Conservation (phyloP, 2,329 filamentous ascomycete genomes). For the Sarocladium brachiariae region DNA sequence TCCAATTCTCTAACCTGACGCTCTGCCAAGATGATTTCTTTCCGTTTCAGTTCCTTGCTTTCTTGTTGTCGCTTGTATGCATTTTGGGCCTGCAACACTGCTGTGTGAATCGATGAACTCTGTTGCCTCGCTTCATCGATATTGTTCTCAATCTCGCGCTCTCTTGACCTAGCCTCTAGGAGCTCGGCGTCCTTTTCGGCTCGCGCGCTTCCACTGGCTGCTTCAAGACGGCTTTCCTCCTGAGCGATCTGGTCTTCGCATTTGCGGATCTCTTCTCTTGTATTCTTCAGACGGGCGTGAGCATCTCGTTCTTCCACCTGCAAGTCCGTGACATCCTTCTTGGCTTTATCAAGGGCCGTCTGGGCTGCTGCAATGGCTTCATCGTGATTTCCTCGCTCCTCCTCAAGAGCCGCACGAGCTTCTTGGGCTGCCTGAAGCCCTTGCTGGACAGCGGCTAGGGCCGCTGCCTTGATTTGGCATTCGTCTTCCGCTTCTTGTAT, state of each 20-base stretch:
- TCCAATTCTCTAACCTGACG: slow-evolving; percentile 42
- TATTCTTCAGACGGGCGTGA: slow-evolving; percentile 46
- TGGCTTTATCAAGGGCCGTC: slow-evolving; percentile 45
- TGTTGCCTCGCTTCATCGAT: slow-evolving; percentile 25
- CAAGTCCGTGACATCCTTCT: slow-evolving; percentile 44
- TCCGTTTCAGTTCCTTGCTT: slow-evolving; percentile 36
- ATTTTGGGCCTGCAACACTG: not conserved
- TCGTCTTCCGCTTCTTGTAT: slow-evolving; percentile 18
- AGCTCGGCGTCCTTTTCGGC: slow-evolving; percentile 54
- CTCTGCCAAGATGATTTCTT: slow-evolving; percentile 48
- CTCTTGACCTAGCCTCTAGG: slow-evolving; percentile 20
- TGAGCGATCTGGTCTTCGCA: slow-evolving; percentile 42
- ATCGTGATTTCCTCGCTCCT: slow-evolving; percentile 39
- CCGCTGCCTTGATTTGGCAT: slow-evolving; percentile 38
- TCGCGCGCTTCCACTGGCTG: slow-evolving; percentile 64
- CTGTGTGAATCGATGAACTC: slow-evolving; percentile 9
- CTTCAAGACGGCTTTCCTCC: slow-evolving; percentile 56
- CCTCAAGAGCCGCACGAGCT: slow-evolving; percentile 33
- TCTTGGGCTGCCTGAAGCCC: slow-evolving; percentile 33
- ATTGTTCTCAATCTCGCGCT: slow-evolving; percentile 21
- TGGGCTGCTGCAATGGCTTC: slow-evolving; percentile 39
- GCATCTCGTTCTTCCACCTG: slow-evolving; percentile 62
- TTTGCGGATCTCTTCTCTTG: slow-evolving; percentile 38
- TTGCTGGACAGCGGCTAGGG: slow-evolving; percentile 39
- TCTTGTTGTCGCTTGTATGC: not conserved